Percentiles rank a stretch among this genome's conserved stretches.
phyloP scores from a whole-genome alignment of 768 basidiomycete species.

The Hygrophorus pudorinus region DNA sequence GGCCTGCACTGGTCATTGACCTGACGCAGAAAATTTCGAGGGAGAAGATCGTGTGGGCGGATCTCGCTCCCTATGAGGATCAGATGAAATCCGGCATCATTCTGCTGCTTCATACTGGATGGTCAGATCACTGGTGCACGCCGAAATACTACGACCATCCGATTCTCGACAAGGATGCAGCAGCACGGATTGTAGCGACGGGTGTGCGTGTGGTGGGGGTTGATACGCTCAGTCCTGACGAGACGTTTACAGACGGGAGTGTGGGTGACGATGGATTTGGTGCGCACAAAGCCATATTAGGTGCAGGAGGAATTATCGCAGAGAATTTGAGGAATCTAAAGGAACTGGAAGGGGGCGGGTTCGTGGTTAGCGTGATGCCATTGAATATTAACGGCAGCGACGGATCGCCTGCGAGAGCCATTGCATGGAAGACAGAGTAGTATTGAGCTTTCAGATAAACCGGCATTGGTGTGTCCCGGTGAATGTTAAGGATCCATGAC shows the following conservation, averaged over 20 bases:
- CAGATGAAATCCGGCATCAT: constrained; percentile 31
- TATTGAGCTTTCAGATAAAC: too few relatives aligned
- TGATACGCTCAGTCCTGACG: constrained; percentile 62
- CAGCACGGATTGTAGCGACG: constrained; percentile 32
- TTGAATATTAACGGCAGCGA: constrained; percentile 48
- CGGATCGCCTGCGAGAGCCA: constrained; percentile 64
- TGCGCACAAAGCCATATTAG: constrained; percentile 54
- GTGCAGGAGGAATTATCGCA: constrained; percentile 51
- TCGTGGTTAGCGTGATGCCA: constrained; percentile 47
- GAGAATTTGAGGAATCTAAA: constrained; percentile 60
- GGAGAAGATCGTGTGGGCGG: constrained; percentile 46
- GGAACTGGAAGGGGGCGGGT: constrained; percentile 23
- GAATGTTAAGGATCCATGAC: too few relatives aligned
- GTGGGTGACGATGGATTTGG: constrained; percentile 33
- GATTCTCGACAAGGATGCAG: constrained; percentile 45
- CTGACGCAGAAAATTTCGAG: constrained; percentile 33
- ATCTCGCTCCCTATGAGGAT: constrained; percentile 27
- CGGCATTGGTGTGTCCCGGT: too few relatives aligned
- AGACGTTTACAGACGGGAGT: constrained; percentile 32
- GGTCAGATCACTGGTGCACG: constrained; percentile 47
- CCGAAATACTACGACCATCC: constrained; percentile 53
- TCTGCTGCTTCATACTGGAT: constrained; percentile 58
- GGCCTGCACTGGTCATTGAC: constrained; percentile 47
- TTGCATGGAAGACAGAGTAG: too few relatives aligned
- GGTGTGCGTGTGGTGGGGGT: constrained; percentile 53